Evolutionary conservation across 345 rosid species (phyloP), one percentile per base, ranked within the genome.

Genomic region (Euphorbia peplus): DNA sequence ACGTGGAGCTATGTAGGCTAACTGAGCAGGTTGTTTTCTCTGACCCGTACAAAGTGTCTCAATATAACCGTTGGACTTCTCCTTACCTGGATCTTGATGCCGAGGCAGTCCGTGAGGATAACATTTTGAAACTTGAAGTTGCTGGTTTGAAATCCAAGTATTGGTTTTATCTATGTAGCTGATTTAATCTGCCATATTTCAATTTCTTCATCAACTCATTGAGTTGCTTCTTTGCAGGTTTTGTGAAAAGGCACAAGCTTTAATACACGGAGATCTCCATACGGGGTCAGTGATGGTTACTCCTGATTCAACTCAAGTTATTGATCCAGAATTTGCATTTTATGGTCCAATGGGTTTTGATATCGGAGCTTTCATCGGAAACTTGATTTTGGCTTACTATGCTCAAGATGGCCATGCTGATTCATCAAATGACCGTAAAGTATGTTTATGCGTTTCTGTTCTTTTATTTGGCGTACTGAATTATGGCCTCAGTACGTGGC

Each of bases 11-110:
- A 32, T 90, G 96, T 76, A 83, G 99, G 77, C 90, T 87, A 60
- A 95, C 98, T 4, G 99, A 87, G 83, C 96, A 90, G 77, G 97
- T 95, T 68, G 92, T 91, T 77, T 95, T 95, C 72, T 91, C 98
- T 22, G 98, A 95, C 66, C 99, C 97, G 0, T 95, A 95, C 70
- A 88, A 82, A 78, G 76, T 86, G 35, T 90, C 98, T 14, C 63
- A 88, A 48, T 84, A 80, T 73, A 95, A 95, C 66, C 89, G 35
- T 48, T 87, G 97, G 88, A 90, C 86, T 75, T 83, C 98, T 29
- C 98, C 97, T 64, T 85, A 79, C 77, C 98, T 95, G 37, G 98
- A 95, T 73, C 79, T 3, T 26, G 99, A 90, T 75, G 93, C 93
- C 2, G 86, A 82, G 74, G 88, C 97, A 73, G 85, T 90, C 14